Evolutionary conservation across 257 asterid species (phyloP).

Genomic region (Solanum lycopersicoides): DNA sequence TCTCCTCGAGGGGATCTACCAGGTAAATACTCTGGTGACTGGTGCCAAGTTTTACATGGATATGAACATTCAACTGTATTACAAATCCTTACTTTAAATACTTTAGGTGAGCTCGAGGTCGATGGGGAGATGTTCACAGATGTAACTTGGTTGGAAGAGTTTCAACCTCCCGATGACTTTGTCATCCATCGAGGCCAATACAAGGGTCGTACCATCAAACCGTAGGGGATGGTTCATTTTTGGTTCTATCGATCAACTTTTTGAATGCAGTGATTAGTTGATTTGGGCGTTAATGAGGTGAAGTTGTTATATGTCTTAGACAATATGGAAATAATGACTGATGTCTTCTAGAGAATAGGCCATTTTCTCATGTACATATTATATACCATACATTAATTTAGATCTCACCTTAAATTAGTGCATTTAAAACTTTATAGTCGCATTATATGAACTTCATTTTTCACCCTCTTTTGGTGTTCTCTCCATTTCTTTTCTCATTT

Average conservation of each 20-base stretch:
- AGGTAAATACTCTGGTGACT: conserved; percentile 26
- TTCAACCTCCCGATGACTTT: conserved; percentile 89
- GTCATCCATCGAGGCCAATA: conserved; percentile 88
- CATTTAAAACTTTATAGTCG: background rate
- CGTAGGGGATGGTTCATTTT: conserved; percentile 21
- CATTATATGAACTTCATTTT: background rate
- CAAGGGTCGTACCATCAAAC: conserved; percentile 78
- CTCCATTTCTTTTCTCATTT: background rate
- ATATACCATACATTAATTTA: conserved; percentile 31
- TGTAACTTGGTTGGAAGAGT: conserved; percentile 89
- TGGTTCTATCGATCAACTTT: background rate
- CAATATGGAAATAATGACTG: conserved; percentile 14
- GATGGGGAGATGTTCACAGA: conserved; percentile 63
- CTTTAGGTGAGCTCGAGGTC: conserved; percentile 61
- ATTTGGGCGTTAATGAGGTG: conserved; percentile 23
- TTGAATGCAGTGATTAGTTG: conserved; percentile 3
- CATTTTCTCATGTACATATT: conserved; percentile 61
- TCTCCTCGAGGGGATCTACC: conserved; percentile 61
- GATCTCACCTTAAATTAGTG: conserved; percentile 18
- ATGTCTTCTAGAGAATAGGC: conserved; percentile 27
- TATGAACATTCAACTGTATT: background rate
- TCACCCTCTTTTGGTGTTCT: background rate
- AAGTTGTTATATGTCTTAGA: conserved; percentile 16
- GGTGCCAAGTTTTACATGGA: background rate
- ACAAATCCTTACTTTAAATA: background rate